phyloP scores from a whole-genome alignment of 129 eudicot genomes.

The Sambucus nigra region DNA sequence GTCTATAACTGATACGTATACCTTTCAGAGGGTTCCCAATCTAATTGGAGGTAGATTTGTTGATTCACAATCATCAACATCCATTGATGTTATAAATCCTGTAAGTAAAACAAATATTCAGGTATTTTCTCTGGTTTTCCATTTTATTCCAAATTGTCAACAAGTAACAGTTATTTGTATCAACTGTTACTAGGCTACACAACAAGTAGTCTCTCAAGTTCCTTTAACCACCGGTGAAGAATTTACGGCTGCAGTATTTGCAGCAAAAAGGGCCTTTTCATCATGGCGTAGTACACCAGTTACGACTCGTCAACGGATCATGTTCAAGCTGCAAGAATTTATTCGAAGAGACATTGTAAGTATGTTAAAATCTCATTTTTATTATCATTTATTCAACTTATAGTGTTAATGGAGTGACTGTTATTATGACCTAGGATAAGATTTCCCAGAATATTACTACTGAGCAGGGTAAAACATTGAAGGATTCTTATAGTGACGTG shows the following conservation, averaged over 20 bases:
- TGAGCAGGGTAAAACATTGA: conserved; percentile 85
- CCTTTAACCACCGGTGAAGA: conserved; percentile 76
- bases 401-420: conserved; percentile 7
- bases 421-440: conserved; percentile 50
- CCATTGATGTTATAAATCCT: conserved; percentile 76
- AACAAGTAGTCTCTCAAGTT: conserved; percentile 79
- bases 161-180: neutral
- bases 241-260: conserved; percentile 86
- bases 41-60: conserved; percentile 80
- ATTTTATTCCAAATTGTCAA: neutral
- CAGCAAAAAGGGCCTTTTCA: conserved; percentile 83
- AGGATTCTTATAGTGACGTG: conserved; percentile 89
- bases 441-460: conserved; percentile 75
- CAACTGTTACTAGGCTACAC: conserved; percentile 57
- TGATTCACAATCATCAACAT: conserved; percentile 64
- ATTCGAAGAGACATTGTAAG: conserved; percentile 78
- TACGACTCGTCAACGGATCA: conserved; percentile 72
- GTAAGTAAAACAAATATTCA: conserved; percentile 31
- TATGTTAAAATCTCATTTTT: conserved; percentile 1
- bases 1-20: neutral
- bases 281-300: conserved; percentile 83
- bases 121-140: neutral
- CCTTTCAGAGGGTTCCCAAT: conserved; percentile 70
- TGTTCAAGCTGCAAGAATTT: conserved; percentile 88
- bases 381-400: neutral